Evolutionary conservation across 495 filamentous ascomycete genomes (phyloP).

Genomic region (Penicillium parvum): DNA sequence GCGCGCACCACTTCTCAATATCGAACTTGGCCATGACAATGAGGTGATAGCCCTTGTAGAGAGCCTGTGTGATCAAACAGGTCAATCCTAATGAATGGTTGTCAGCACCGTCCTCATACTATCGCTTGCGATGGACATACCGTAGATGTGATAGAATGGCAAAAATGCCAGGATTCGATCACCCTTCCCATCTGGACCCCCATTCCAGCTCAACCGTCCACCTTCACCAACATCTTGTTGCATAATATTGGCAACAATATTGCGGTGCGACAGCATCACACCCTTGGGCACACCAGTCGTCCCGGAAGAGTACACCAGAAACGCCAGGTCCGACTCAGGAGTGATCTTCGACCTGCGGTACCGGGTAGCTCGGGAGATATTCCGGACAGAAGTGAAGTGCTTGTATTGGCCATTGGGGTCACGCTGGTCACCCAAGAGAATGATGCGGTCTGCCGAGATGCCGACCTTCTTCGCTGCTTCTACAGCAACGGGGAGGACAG

Average conservation of each 20-base stretch:
- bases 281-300: constrained; percentile 92
- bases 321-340: constrained; percentile 51
- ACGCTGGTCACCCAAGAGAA: constrained; percentile 71
- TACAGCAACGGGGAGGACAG: constrained; percentile 55
- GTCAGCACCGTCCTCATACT: constrained; percentile 42
- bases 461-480: constrained; percentile 66
- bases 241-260: constrained; percentile 70
- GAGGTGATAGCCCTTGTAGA: constrained; percentile 64
- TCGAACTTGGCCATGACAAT: constrained; percentile 85
- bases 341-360: constrained; percentile 44
- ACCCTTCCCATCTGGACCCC: constrained; percentile 56
- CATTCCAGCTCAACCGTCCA: constrained; percentile 54
- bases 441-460: constrained; percentile 59
- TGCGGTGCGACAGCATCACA: constrained; percentile 80
- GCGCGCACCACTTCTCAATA: constrained; percentile 68
- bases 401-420: constrained; percentile 57
- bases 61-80: constrained; percentile 55
- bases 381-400: constrained; percentile 72
- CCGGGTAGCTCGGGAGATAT: constrained; percentile 48
- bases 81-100: constrained; percentile 64
- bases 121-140: constrained; percentile 29
- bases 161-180: constrained; percentile 75
- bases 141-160: constrained; percentile 96
- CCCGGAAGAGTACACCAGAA: constrained; percentile 80
- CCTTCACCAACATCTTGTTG: constrained; percentile 56